Evolutionary conservation across 306 rosid species (phyloP).

Genomic region (Prunus dulcis): DNA sequence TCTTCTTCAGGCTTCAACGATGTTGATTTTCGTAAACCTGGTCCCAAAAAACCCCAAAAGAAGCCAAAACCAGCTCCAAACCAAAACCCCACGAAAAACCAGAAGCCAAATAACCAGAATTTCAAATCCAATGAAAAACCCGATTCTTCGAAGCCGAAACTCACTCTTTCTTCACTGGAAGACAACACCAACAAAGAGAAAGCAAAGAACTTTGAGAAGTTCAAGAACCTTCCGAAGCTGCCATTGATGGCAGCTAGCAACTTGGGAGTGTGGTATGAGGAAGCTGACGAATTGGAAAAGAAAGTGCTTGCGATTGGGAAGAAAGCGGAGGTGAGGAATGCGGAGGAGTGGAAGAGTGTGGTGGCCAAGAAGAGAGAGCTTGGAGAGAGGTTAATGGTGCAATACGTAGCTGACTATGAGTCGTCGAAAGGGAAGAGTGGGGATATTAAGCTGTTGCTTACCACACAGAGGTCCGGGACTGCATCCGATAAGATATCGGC

Average conservation of each 20-base stretch:
- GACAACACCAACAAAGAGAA: conserved; percentile 35
- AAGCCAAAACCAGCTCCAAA: conserved; percentile 7
- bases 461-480: conserved; percentile 93
- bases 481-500: conserved; percentile 93
- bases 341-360: conserved; percentile 62
- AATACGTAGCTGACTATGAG: conserved; percentile 69
- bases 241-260: conserved; percentile 62
- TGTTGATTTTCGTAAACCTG: conserved; percentile 71
- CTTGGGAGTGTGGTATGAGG: conserved; percentile 74
- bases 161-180: conserved; percentile 48
- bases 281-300: conserved; percentile 61
- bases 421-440: conserved; percentile 74
- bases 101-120: conserved; percentile 27
- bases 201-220: conserved; percentile 44
- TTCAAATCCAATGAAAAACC: conserved; percentile 36
- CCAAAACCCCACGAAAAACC: neutral
- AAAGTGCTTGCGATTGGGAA: conserved; percentile 63
- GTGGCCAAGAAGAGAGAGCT: conserved; percentile 68
- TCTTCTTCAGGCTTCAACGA: conserved; percentile 83
- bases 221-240: conserved; percentile 66
- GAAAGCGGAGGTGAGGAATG: conserved; percentile 41
- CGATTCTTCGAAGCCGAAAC: conserved; percentile 46
- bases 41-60: conserved; percentile 35
- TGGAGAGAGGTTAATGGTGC: conserved; percentile 86
- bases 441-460: conserved; percentile 79